phyloP scores from a whole-genome alignment of 352 stramenopile species.

The Phytopythium aichiense region DNA sequence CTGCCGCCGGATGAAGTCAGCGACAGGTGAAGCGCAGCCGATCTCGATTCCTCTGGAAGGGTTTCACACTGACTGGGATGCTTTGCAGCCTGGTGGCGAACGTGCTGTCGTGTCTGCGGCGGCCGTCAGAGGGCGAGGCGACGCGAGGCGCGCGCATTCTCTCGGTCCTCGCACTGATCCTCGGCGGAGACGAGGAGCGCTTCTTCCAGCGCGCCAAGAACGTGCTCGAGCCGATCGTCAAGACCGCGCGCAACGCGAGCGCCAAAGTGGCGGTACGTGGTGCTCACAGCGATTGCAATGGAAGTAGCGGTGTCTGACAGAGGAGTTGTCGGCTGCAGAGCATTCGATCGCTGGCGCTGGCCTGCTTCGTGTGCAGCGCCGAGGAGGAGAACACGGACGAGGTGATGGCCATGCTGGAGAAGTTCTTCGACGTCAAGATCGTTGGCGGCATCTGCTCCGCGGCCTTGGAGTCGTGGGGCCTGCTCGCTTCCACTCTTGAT shows the following conservation, averaged over 20 bases:
- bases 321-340: constrained; percentile 22
- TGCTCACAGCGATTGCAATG: background rate
- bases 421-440: constrained; percentile 68
- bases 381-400: constrained; percentile 75
- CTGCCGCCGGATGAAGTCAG: constrained; percentile 58
- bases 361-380: constrained; percentile 74
- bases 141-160: constrained; percentile 66
- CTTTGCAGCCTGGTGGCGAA: constrained; percentile 60
- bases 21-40: constrained; percentile 42
- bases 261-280: constrained; percentile 58
- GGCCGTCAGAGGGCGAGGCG: constrained; percentile 68
- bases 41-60: background rate
- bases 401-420: constrained; percentile 58
- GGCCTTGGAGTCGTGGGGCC: constrained; percentile 70
- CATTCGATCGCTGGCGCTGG: constrained; percentile 63
- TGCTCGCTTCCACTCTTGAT: constrained; percentile 56
- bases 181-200: constrained; percentile 65
- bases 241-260: constrained; percentile 49
- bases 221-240: constrained; percentile 67
- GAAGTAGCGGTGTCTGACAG: background rate
- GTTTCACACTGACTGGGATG: background rate
- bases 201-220: constrained; percentile 74
- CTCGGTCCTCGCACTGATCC: constrained; percentile 68
- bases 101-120: constrained; percentile 59
- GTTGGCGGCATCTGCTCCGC: constrained; percentile 53